A percentile compares a stretch with the other conserved stretches of the same genome.
These are phyloP conservation scores for Colletotrichum chrysophilum DNA, from an alignment of 2,329 filamentous ascomycete species.

Conservation along the genomic window DNA sequence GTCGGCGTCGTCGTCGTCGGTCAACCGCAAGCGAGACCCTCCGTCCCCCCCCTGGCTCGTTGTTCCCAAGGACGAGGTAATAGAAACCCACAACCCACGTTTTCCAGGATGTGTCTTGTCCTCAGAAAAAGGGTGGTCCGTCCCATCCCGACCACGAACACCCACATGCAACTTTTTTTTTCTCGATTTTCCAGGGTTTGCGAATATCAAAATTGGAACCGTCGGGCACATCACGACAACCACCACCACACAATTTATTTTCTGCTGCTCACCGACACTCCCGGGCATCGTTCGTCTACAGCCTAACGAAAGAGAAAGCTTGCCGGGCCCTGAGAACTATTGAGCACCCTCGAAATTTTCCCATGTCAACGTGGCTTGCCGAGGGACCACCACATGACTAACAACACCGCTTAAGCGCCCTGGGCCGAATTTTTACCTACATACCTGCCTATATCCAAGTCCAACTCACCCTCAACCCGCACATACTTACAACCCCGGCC, in stretches of 20 bases:
- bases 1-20: not conserved
- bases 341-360: not conserved
- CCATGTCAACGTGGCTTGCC: not conserved
- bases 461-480: not conserved
- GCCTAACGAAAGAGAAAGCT: not conserved
- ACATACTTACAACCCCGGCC: not conserved
- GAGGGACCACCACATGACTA: not conserved
- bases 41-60: not conserved
- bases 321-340: not conserved
- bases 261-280: not conserved
- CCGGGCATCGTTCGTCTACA: not conserved
- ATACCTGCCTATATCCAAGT: not conserved
- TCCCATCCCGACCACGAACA: not conserved
- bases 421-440: not conserved
- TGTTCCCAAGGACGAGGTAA: slow-evolving; percentile 3
- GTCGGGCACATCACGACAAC: not conserved
- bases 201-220: not conserved
- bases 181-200: not conserved
- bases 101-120: not conserved
- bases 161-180: not conserved
- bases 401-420: not conserved
- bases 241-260: not conserved
- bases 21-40: not conserved
- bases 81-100: slow-evolving; percentile 16
- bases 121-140: not conserved